Percentiles rank a stretch among this genome's conserved stretches.
Evolutionary conservation across 257 asterid genomes (phyloP).

Genomic region (Solanum megistacrolobum): DNA sequence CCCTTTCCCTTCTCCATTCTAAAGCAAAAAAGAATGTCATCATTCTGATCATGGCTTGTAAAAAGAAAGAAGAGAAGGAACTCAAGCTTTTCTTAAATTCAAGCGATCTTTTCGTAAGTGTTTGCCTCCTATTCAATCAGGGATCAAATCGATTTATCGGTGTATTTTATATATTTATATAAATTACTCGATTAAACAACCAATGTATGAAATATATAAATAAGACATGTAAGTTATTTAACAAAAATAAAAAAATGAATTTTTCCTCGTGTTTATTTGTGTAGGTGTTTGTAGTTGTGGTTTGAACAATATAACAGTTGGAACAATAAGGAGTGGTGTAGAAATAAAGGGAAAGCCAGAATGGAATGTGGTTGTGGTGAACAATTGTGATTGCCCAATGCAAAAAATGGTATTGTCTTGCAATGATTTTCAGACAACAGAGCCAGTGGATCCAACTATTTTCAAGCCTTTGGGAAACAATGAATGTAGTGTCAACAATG

Average conservation of each 20-base stretch:
- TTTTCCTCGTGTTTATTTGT: not conserved
- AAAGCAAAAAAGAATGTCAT: not conserved
- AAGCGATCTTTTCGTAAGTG: too few species aligned
- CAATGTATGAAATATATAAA: too few species aligned
- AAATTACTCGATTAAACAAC: too few species aligned
- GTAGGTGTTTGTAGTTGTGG: constrained; percentile 2
- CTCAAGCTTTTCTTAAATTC: too few species aligned
- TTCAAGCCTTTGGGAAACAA: not conserved
- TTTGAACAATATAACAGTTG: constrained; percentile 7
- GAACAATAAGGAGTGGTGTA: constrained; percentile 9
- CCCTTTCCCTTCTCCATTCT: too few species aligned
- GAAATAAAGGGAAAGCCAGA: constrained; percentile 6
- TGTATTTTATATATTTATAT: too few species aligned
- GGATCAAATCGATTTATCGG: too few species aligned
- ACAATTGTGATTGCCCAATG: constrained; percentile 5
- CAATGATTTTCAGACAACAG: not conserved
- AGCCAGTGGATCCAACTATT: not conserved
- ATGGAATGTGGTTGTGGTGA: constrained; percentile 11
- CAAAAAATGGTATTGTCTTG: constrained; percentile 3
- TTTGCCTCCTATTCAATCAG: too few species aligned
- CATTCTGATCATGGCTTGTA: not conserved
- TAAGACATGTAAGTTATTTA: too few species aligned
- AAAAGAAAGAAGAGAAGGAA: too few species aligned
- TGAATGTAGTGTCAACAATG: not conserved
- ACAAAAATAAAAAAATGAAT: too few species aligned